Evolutionary conservation across 2,329 filamentous ascomycete genomes (phyloP).

Genomic region (Celoporthe dispersa): DNA sequence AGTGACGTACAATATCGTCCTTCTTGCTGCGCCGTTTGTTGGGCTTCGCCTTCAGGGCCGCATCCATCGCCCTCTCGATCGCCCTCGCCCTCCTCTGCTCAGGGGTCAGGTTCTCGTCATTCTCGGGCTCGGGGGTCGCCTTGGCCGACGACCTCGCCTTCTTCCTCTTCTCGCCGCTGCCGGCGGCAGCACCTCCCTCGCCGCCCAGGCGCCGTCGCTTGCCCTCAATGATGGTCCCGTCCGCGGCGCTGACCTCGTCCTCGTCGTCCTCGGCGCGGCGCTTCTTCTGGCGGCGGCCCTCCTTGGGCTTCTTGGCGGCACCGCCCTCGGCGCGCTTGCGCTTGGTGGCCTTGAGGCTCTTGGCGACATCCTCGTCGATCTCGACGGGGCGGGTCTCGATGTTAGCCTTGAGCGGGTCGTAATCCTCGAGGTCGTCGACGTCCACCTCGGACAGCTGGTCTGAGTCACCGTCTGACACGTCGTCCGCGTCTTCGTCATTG

Average conservation of each 20-base stretch:
- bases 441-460: constrained; percentile 70
- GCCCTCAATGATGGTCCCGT: constrained; percentile 48
- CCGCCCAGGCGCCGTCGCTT: constrained; percentile 49
- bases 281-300: constrained; percentile 73
- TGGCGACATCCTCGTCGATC: constrained; percentile 68
- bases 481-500: constrained; percentile 36
- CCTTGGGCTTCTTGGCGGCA: constrained; percentile 72
- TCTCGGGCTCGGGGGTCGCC: constrained; percentile 58
- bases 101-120: constrained; percentile 79
- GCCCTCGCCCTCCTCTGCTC: constrained; percentile 84
- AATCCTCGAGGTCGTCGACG: constrained; percentile 71
- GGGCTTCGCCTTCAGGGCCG: constrained; percentile 79
- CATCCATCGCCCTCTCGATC: constrained; percentile 85
- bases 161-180: constrained; percentile 48
- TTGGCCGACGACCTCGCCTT: constrained; percentile 43
- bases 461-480: constrained; percentile 60
- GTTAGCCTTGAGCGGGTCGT: constrained; percentile 66
- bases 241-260: constrained; percentile 43
- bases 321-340: constrained; percentile 63
- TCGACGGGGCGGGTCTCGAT: constrained; percentile 68
- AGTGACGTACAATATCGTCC: constrained; percentile 76
- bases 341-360: constrained; percentile 67
- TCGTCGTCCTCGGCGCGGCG: constrained; percentile 52
- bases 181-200: constrained; percentile 43
- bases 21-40: constrained; percentile 74